Conservation (phyloP, 306 rosid species). For the Lotus japonicus region DNA sequence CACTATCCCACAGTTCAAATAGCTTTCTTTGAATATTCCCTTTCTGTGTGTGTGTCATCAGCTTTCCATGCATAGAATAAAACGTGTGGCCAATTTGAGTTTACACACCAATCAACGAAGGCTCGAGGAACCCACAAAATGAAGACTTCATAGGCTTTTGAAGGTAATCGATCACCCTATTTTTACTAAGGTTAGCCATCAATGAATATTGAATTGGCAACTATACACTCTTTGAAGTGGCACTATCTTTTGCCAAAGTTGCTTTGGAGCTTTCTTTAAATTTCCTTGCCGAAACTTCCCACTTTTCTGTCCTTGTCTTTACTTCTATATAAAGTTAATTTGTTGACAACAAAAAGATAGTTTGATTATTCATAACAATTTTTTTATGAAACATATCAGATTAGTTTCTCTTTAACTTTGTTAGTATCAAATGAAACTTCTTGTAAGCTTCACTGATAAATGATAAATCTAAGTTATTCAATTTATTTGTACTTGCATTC, state of each 20-base stretch:
- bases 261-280: conserved; percentile 27
- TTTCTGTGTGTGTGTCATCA: neutral
- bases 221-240: neutral
- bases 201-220: neutral
- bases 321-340: neutral
- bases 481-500: no score
- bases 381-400: no score
- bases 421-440: no score
- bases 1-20: neutral
- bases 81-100: neutral
- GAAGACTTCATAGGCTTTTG: neutral
- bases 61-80: neutral
- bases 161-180: neutral
- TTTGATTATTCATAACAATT: no score
- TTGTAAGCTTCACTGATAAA: no score
- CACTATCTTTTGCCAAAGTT: conserved; percentile 30
- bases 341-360: no score
- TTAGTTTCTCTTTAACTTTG: no score
- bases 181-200: conserved; percentile 3
- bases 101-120: conserved; percentile 7
- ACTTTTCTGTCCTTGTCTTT: conserved; percentile 17
- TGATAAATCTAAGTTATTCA: no score
- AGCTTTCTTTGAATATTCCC: neutral
- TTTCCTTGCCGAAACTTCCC: neutral
- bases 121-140: conserved; percentile 11